Evolutionary conservation across 2,329 filamentous ascomycete species (phyloP), one percentile per base, ranked within the genome.

Genomic region (Ophiostoma piceae): DNA sequence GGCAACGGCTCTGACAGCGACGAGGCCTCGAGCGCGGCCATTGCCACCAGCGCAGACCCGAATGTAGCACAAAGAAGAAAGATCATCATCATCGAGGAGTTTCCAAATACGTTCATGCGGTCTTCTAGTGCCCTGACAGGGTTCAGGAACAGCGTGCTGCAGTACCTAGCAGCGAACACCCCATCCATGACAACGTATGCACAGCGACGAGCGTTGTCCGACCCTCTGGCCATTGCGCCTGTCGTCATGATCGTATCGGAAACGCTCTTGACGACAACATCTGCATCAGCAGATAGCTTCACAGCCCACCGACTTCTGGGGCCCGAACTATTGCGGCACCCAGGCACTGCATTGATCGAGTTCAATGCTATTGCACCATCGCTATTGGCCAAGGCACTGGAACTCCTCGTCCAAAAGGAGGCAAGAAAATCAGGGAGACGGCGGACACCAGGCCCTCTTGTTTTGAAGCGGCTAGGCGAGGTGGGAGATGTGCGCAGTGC

Each of bases 291-390:
- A 14, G 94, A 98, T 76, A 97, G 92, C 78, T 93, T 98, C 75
- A 99, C 95, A 0, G 92, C 92, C 0, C 92, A 98, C 80, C 88
- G 94, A 32, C 81, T 99, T 22, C 86, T 99, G 2, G 95, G 96
- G 0, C 90, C 93, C 0, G 91, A 95, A 73, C 91, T 99, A 62
- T 84, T 92, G 16, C 88, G 90, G 60, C 93, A 98, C 78, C 89
- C 92, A 0, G 89, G 89, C 16, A 88, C 92, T 1, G 88, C 87
- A 9, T 83, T 91, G 5, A 92, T 99, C 73, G 94, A 97, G 73
- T 99, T 98, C 80, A 99, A 99, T 75, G 86, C 91, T 14, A 90
- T 99, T 72, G 95, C 95, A 0, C 89, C 92, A 0, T 95, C 94
- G 0, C 86, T 94, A 60, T 85, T 99, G 75, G 84, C 88, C 14